phyloP scores from a whole-genome alignment of 495 filamentous ascomycete genomes.

The Penicillium samsonianum region DNA sequence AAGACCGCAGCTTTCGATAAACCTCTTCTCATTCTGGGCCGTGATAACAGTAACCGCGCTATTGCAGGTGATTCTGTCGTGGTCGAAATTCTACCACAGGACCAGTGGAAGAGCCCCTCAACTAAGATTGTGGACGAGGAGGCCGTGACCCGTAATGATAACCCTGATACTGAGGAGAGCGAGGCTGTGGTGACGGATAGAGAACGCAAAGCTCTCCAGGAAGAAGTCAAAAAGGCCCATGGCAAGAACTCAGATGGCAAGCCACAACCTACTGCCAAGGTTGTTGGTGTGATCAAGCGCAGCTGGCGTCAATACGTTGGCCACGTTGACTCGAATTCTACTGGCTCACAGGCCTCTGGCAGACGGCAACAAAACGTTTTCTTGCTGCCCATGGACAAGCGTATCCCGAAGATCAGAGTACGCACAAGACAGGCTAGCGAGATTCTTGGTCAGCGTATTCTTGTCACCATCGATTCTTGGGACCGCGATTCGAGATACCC shows the following conservation, averaged over 20 bases:
- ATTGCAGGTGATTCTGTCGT: constrained; percentile 90
- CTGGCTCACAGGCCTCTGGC: constrained; percentile 67
- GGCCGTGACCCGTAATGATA: constrained; percentile 87
- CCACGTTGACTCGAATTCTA: constrained; percentile 85
- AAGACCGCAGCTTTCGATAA: constrained; percentile 88
- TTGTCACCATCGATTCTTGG: constrained; percentile 97
- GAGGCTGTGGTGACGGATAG: constrained; percentile 78
- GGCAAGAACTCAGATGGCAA: constrained; percentile 73
- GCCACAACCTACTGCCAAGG: constrained; percentile 86
- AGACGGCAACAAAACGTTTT: constrained; percentile 90
- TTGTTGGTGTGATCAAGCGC: constrained; percentile 89
- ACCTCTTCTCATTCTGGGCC: constrained; percentile 81
- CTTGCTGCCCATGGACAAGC: constrained; percentile 94
- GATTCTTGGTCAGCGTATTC: constrained; percentile 83
- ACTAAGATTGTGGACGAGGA: constrained; percentile 96
- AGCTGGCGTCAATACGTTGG: constrained; percentile 99
- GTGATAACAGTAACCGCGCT: constrained; percentile 93
- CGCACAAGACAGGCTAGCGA: constrained; percentile 87
- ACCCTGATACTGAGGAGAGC: constrained; percentile 76
- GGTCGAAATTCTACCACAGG: constrained; percentile 85
- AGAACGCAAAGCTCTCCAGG: constrained; percentile 81
- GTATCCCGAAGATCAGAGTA: constrained; percentile 91
- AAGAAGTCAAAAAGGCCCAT: constrained; percentile 86
- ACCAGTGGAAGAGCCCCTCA: constrained; percentile 95
- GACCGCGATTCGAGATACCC: constrained; percentile 90